Evolutionary conservation across 257 asterid species (phyloP).

Genomic region (Sherardia arvensis): DNA sequence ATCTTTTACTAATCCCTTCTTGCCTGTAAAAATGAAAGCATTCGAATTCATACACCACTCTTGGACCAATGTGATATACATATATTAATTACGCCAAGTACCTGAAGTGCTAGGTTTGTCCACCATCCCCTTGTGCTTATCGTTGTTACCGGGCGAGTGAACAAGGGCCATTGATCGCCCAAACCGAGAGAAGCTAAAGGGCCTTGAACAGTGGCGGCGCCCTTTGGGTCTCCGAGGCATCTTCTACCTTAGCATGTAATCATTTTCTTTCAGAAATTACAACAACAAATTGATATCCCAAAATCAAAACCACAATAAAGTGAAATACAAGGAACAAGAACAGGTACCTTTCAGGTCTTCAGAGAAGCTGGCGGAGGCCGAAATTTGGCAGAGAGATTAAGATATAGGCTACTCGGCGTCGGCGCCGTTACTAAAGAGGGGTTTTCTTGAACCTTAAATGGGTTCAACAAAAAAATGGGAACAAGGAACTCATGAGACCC

Average conservation of each 20-base stretch:
- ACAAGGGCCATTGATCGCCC: conserved; percentile 48
- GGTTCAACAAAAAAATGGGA: too few relatives aligned
- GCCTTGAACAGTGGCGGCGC: conserved; percentile 21
- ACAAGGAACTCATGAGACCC: too few relatives aligned
- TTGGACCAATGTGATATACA: not conserved
- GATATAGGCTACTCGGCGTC: not conserved
- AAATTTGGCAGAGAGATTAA: not conserved
- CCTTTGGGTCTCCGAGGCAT: conserved; percentile 51
- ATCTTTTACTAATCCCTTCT: conserved; percentile 23
- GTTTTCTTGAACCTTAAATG: not conserved
- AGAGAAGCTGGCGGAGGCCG: not conserved
- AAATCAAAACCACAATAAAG: not conserved
- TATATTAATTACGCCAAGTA: conserved; percentile 1
- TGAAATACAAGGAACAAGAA: not conserved
- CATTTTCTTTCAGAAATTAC: not conserved
- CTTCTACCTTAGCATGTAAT: conserved; percentile 8
- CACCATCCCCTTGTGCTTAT: conserved; percentile 18
- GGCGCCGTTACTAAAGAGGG: not conserved
- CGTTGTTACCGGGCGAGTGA: conserved; percentile 24
- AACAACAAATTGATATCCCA: not conserved
- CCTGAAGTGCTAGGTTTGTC: conserved; percentile 34
- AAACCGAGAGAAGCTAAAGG: conserved; percentile 61
- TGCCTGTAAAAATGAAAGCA: conserved; percentile 22
- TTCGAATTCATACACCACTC: not conserved
- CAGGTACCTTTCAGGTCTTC: not conserved